Conservation (phyloP, 2,329 filamentous ascomycete genomes). For the Cordyceps sp. region DNA sequence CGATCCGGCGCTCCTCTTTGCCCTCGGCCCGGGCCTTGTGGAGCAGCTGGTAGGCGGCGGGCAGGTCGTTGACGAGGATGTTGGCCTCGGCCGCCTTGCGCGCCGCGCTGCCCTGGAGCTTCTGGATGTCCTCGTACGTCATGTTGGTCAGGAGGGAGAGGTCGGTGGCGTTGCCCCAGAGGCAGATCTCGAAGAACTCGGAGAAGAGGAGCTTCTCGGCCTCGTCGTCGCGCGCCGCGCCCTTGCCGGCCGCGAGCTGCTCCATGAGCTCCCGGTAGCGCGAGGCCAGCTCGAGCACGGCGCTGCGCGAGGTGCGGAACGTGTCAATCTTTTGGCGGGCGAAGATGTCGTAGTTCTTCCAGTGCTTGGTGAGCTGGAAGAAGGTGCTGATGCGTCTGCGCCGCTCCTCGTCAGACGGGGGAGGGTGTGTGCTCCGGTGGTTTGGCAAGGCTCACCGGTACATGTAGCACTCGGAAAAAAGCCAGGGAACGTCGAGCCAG, state of each 20-base stretch:
- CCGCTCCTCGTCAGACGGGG: not conserved
- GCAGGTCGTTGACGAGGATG: slow-evolving; percentile 77
- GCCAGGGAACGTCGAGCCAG: slow-evolving; percentile 79
- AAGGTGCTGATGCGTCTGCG: slow-evolving; percentile 57
- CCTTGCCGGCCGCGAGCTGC: slow-evolving; percentile 41
- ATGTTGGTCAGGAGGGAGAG: slow-evolving; percentile 78
- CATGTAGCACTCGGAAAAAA: slow-evolving; percentile 88
- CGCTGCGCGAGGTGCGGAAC: slow-evolving; percentile 79
- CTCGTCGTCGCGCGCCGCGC: slow-evolving; percentile 38
- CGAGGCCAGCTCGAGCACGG: slow-evolving; percentile 66
- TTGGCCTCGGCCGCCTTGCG: slow-evolving; percentile 80
- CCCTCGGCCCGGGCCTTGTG: slow-evolving; percentile 45
- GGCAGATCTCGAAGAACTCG: slow-evolving; percentile 91
- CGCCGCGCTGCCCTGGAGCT: slow-evolving; percentile 77
- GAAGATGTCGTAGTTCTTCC: slow-evolving; percentile 86
- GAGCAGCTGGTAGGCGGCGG: slow-evolving; percentile 51
- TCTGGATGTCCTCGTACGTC: slow-evolving; percentile 92
- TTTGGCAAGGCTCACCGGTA: slow-evolving; percentile 63
- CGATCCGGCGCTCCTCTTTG: slow-evolving; percentile 58
- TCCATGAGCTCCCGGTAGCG: slow-evolving; percentile 59
- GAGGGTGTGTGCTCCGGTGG: too few species aligned
- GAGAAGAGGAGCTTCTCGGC: slow-evolving; percentile 66
- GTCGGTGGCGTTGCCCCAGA: slow-evolving; percentile 96
- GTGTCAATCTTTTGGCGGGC: slow-evolving; percentile 78
- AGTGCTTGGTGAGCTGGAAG: slow-evolving; percentile 62